Percentiles rank a stretch among this genome's conserved stretches.
Evolutionary conservation across 768 basidiomycete species (phyloP).

Genomic region (Artomyces pyxidatus): DNA sequence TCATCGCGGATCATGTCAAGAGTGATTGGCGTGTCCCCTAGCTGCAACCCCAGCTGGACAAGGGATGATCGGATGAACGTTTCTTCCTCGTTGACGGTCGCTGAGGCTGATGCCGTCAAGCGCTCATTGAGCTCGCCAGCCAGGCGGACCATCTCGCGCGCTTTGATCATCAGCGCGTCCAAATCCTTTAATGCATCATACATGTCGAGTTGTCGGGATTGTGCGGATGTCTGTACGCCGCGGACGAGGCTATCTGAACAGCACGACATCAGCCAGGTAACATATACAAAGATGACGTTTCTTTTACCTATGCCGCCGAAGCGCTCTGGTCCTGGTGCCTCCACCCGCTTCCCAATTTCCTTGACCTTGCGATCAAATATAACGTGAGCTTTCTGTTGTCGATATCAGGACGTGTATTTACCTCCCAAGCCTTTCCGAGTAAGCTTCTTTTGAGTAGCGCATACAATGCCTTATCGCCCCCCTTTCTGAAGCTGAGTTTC

Average conservation of each 20-base stretch:
- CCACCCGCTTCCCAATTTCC: background rate
- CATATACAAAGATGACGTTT: background rate
- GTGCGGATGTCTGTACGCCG: slow-evolving; percentile 59
- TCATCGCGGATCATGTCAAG: slow-evolving; percentile 85
- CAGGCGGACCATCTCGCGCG: slow-evolving; percentile 86
- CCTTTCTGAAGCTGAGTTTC: slow-evolving; percentile 85
- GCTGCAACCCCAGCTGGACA: slow-evolving; percentile 79
- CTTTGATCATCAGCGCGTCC: slow-evolving; percentile 84
- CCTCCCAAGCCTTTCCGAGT: slow-evolving; percentile 72
- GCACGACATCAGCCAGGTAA: background rate
- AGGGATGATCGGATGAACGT: slow-evolving; percentile 85
- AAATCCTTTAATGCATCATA: slow-evolving; percentile 77
- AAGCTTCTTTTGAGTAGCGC: slow-evolving; percentile 62
- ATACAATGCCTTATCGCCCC: slow-evolving; percentile 84
- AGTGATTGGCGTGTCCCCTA: slow-evolving; percentile 75
- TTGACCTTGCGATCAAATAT: slow-evolving; percentile 3
- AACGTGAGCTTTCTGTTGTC: slow-evolving; percentile 4
- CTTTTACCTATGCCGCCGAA: slow-evolving; percentile 49
- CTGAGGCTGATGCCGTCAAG: slow-evolving; percentile 38
- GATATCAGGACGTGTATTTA: slow-evolving; percentile 17
- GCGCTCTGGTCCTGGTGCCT: slow-evolving; percentile 17
- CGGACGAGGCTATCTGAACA: slow-evolving; percentile 74
- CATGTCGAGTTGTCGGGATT: slow-evolving; percentile 57
- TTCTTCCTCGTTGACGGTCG: slow-evolving; percentile 48
- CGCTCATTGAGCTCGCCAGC: slow-evolving; percentile 84